These are phyloP conservation scores for Fusarium sp. DNA, from an alignment of 2,329 filamentous ascomycete genomes.

Conservation along the genomic window DNA sequence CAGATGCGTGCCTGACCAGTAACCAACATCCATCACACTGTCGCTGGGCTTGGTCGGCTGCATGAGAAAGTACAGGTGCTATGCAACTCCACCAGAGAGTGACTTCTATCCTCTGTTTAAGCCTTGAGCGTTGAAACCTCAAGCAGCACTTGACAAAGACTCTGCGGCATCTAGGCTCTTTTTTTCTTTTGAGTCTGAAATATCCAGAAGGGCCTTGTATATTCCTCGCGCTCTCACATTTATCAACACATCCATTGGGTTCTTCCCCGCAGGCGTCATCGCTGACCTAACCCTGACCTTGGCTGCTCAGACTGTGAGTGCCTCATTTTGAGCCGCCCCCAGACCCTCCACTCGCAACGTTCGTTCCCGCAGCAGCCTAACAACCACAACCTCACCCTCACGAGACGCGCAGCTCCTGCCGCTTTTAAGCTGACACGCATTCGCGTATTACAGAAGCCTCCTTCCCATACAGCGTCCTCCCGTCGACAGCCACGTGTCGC, in stretches of 20 bases:
- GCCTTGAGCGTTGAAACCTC: slow-evolving; percentile 41
- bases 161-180: slow-evolving; percentile 22
- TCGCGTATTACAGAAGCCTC: slow-evolving; percentile 35
- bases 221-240: slow-evolving; percentile 29
- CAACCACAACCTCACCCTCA: slow-evolving; percentile 28
- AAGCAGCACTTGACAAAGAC: slow-evolving; percentile 44
- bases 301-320: slow-evolving; percentile 51
- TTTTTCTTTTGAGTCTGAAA: slow-evolving; percentile 22
- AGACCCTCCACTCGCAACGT: slow-evolving; percentile 48
- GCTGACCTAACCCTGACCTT: slow-evolving; percentile 56
- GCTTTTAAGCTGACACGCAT: slow-evolving; percentile 40
- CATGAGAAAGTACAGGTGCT: slow-evolving; percentile 52
- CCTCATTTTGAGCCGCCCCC: slow-evolving; percentile 53
- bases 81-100: slow-evolving; percentile 51
- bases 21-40: slow-evolving; percentile 21
- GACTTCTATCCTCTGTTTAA: slow-evolving; percentile 49
- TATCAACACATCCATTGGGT: slow-evolving; percentile 35
- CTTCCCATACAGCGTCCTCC: slow-evolving; percentile 31
- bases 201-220: slow-evolving; percentile 23
- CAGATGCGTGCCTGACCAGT: slow-evolving; percentile 30
- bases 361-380: slow-evolving; percentile 40
- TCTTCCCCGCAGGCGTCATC: slow-evolving; percentile 53
- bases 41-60: slow-evolving; percentile 43
- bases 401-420: slow-evolving; percentile 39
- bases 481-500: slow-evolving; percentile 49